Base-by-base conservation (phyloP, 805 yeast genomes). In the Trichomonascus vanleenenianus region DNA sequence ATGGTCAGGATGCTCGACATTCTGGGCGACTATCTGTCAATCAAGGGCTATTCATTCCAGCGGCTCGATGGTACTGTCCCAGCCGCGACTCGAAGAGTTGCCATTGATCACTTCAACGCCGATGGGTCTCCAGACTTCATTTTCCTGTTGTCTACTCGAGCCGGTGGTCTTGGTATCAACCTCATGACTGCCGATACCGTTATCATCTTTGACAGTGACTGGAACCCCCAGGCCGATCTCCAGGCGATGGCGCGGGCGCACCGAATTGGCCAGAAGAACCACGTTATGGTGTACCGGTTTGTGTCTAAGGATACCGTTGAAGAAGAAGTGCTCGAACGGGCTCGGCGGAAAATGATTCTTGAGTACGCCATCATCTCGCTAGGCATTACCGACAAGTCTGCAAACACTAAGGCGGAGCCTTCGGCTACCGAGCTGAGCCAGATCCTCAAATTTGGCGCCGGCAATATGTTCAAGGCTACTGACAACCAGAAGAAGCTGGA, bases 231-330 rank as follows among this genome's bases (percentile, higher is more conserved):
- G 64, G 98, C 98, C 0, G 98, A 93, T 73, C 72, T 93, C 58
- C 98, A 93, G 67, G 98, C 98, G 1, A 93, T 93, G 98, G 98
- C 98, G 0, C 80, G 98, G 67, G 98, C 98, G 2, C 99, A 93
- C 68, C 81, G 99, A 72, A 93, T 93, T 62, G 99, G 99, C n/a
- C 99, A 93, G 64, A 93, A 89, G 66, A 88, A 86, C 57, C 98
- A 93, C 66, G 99, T 93, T 32, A 86, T 87, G 80, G 97, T 93
- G 14, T 93, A 93, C 62, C 73, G 99, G 61, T 85, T 93, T 68
- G 97, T 93, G n/a, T 83, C 96, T 48, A 93, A 93, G 58, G 98
- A 93, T 58, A 93, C 98, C 0, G 96, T 93, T 11, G 99, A 93
- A 64, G 99, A 93, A 64, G 96, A 93, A 62, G 95, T 93, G 49